Evolutionary conservation across 75 land plant species (phyloP), one percentile per base, ranked within the genome.

Genomic region (Gnetum montanum): DNA sequence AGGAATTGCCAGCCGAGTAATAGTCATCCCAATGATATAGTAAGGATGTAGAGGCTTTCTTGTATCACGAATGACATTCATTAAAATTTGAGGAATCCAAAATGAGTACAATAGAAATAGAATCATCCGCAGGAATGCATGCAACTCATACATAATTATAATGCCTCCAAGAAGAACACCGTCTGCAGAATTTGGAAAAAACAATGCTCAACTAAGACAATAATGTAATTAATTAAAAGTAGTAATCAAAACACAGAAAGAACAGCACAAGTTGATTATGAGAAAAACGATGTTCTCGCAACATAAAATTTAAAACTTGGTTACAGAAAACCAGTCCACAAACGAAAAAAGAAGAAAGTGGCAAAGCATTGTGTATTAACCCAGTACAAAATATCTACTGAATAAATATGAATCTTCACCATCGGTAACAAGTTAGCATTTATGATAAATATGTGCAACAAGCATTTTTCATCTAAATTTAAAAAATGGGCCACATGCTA

Each of bases 21-120:
- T 13, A 22, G 86, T 83, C 62, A 86, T 90, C 29, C 99, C 99
- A 60, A 95, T 35, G 43, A 95, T 90, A 50, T 95, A 95, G 58
- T 95, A 77, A 44, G 91, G 88, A 64, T 95, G 99, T 34, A 95
- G 74, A 29, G 96, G 91, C 40, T 90, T 95, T 66, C 99, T 85
- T 30, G 97, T 80, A 60, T 95, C 99, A 28, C 88, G 84, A 43
- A 80, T 61, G 4, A 90, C 81, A 62, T 83, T 95, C 13, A 77
- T 73, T 19, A 90, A 60, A 45, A 95, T 90, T 76, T 95, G 99
- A 43, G 99, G 99, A 46, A 90, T 78, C 99, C 99, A 95, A 61
- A 90, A 95, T 12, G 99, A 90, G 75, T 95, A 90, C 70, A 90
- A 68, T 22, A 90, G 59, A 6, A 95, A 70, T 59, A 95, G 65